phyloP scores from a whole-genome alignment of 495 filamentous ascomycete species.

The Neurospora sp. region DNA sequence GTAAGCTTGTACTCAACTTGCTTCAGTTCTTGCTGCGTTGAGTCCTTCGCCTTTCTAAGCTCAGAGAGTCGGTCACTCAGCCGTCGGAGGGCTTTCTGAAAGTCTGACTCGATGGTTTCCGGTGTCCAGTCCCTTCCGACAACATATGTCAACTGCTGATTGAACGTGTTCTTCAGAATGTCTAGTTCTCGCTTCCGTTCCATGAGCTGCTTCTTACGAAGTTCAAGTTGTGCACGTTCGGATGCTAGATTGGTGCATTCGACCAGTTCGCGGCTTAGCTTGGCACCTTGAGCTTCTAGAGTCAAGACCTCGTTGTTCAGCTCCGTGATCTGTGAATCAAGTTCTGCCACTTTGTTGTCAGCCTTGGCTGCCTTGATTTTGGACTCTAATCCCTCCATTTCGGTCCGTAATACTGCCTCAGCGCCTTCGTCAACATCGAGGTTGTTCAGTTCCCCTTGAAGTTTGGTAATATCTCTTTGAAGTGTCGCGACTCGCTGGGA shows the following conservation, averaged over 20 bases:
- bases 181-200: conserved; percentile 60
- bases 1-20: conserved; percentile 71
- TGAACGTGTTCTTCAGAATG: conserved; percentile 66
- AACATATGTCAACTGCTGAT: conserved; percentile 51
- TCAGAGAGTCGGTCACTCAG: conserved; percentile 43
- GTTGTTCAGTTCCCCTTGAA: conserved; percentile 54
- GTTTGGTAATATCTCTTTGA: conserved; percentile 50
- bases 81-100: conserved; percentile 52
- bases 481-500: conserved; percentile 57
- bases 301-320: conserved; percentile 50
- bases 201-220: conserved; percentile 64
- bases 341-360: conserved; percentile 47
- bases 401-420: conserved; percentile 61
- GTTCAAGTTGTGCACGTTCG: conserved; percentile 68
- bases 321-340: conserved; percentile 57
- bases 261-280: conserved; percentile 63
- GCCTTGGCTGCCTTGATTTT: conserved; percentile 51
- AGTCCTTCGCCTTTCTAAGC: conserved; percentile 57
- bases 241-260: conserved; percentile 68
- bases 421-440: conserved; percentile 77
- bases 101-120: conserved; percentile 58
- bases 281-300: conserved; percentile 57
- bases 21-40: conserved; percentile 59
- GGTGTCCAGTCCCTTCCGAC: conserved; percentile 58
- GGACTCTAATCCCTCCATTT: conserved; percentile 56